phyloP scores from a whole-genome alignment of 1,139 yeast genomes.

The Hyphopichia burtonii region DNA sequence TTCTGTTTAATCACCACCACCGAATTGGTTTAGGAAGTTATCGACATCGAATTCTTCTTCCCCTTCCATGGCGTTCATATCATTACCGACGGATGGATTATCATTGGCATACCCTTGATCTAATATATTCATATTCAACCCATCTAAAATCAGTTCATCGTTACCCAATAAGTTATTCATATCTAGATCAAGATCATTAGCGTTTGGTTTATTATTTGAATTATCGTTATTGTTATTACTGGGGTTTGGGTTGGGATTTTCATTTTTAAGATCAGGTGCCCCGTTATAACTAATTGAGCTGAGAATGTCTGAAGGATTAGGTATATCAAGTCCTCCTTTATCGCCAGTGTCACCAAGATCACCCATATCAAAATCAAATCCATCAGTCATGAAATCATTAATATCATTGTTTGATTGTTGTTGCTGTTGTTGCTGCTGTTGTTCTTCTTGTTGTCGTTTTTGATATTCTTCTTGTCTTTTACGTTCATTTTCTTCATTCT shows the following conservation, averaged over 20 bases:
- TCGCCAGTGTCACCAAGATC: conserved; percentile 16
- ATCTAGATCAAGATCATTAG: conserved; percentile 31
- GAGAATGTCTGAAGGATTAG: conserved; percentile 41
- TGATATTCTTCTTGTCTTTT: conserved; percentile 12
- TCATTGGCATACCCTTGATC: conserved; percentile 34
- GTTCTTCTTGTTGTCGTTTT: conserved; percentile 17
- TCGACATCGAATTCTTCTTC: conserved; percentile 48
- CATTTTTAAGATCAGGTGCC: not conserved
- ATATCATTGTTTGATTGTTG: conserved; percentile 7
- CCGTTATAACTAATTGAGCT: conserved; percentile 30
- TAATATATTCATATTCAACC: conserved; percentile 42
- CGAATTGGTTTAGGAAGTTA: conserved; percentile 47
- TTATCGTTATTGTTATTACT: conserved; percentile 11
- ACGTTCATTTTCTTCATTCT: conserved; percentile 8
- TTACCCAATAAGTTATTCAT: conserved; percentile 43
- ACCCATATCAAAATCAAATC: conserved; percentile 31
- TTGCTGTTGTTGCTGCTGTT: conserved; percentile 9
- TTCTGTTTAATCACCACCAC: conserved; percentile 24
- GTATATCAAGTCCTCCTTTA: conserved; percentile 21
- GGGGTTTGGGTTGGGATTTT: conserved; percentile 6
- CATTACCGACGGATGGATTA: conserved; percentile 7
- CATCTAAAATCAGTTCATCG: conserved; percentile 45
- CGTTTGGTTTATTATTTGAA: conserved; percentile 7
- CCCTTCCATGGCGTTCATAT: conserved; percentile 17
- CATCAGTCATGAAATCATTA: conserved; percentile 23